Evolutionary conservation across 129 eudicot genomes (phyloP), one percentile per base, ranked within the genome.

Genomic region (Centaurea solstitialis): DNA sequence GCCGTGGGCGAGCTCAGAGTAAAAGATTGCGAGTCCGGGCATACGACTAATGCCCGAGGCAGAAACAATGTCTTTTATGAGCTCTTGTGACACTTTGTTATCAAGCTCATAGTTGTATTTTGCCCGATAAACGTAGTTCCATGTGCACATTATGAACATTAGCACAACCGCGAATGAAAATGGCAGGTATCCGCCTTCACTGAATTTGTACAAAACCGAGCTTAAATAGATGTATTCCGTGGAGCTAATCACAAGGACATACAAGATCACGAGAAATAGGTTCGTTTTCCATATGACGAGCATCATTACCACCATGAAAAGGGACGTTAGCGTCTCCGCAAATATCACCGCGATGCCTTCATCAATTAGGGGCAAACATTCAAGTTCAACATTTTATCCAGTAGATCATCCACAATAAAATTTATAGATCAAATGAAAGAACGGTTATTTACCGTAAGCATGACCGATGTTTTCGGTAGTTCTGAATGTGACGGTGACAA

Each of bases 371-470:
- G 39, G 28, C 8, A 6, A 57, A 53, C 21, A 18, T 50, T 53
- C 21, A 15, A 53, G 21, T 53, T 53, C 62, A 53, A 53, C 62
- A 53, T 53, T 21, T 17, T 15, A 50, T 18, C 62, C 6, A 15
- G 15, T 15, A 15, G 7, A 50, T 7, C 20, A 50, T 50, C 62
- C 62, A 4, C 17, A 50, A 50, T 18, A 0, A 6, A 5, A 3
- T 57, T 17, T 57, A n/a, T 57, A 17, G 22, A 57, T 17, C 23
- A 57, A 17, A 57, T 2, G 9, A 57, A 13, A 57, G 17, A 57
- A 6, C n/a, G n/a, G n/a, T n/a, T n/a, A n/a, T n/a, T 72, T 88
- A 92, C 98, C 98, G 43, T 91, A 93, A 33, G 98, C 98, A 80
- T 93, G 82, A 62, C 97, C 93, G 21, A 93, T 89, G 70, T 89